A percentile compares a stretch with the other conserved stretches of the same genome.
phyloP scores from a whole-genome alignment of 495 filamentous ascomycete genomes.

The Penicillium soppii region DNA sequence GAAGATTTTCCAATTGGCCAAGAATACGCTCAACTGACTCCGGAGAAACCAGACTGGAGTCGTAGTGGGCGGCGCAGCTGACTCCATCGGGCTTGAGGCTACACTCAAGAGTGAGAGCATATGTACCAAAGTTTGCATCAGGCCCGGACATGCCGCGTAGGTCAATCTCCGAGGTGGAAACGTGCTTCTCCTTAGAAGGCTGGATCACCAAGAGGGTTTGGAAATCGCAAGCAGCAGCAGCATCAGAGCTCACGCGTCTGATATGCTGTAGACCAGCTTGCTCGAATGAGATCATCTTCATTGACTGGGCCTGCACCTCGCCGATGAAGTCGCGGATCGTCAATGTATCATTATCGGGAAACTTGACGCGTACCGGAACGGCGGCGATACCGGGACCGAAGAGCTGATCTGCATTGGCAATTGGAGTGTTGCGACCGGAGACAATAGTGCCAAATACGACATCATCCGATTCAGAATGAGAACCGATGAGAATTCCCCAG shows the following conservation, averaged over 20 bases:
- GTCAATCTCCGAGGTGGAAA: constrained; percentile 28
- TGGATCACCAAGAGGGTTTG: constrained; percentile 54
- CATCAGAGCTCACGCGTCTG: constrained; percentile 47
- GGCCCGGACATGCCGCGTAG: constrained; percentile 8
- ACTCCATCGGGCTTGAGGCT: constrained; percentile 7
- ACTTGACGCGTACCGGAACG: constrained; percentile 47
- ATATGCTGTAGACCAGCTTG: constrained; percentile 56
- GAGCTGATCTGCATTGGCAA: constrained; percentile 51
- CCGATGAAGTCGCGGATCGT: constrained; percentile 37
- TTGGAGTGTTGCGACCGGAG: constrained; percentile 50
- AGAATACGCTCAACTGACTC: constrained; percentile 12
- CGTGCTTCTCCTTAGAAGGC: constrained; percentile 34
- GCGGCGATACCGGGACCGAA: constrained; percentile 60
- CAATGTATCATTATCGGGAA: constrained; percentile 26
- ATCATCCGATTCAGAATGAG: constrained; percentile 28
- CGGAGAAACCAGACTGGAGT: constrained; percentile 6
- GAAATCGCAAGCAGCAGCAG: constrained; percentile 54
- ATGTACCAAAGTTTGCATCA: constrained; percentile 14
- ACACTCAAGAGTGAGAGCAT: constrained; percentile 18
- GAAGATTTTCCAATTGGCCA: constrained; percentile 19
- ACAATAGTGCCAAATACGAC: constrained; percentile 49
- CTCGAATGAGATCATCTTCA: constrained; percentile 43
- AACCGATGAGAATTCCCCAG: constrained; percentile 48
- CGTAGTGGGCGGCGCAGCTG: constrained; percentile 13
- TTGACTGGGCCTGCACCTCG: constrained; percentile 33